Conservation (phyloP, 176 grass and related monocot species). For the Saccharum spontaneum region DNA sequence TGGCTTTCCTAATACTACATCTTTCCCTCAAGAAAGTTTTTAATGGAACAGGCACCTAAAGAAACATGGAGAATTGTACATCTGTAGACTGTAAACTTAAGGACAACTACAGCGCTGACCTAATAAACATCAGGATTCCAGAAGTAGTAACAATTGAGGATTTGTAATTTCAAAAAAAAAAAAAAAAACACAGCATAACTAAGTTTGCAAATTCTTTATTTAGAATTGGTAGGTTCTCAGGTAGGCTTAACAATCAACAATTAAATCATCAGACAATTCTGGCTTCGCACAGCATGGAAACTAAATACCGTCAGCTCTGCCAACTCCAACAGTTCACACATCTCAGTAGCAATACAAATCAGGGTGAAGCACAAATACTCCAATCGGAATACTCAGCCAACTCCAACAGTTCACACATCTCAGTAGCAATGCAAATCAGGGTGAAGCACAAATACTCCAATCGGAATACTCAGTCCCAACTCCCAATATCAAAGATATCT, state of each 20-base stretch:
- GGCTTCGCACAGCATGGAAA: not conserved
- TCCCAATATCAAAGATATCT: conserved; percentile 17
- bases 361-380: not conserved
- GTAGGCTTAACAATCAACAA: not conserved
- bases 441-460: not conserved
- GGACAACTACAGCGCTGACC: not conserved
- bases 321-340: not conserved
- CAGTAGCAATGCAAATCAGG: not conserved
- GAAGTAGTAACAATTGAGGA: not conserved
- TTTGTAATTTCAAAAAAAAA: not conserved
- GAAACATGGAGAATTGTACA: not conserved
- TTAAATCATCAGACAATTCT: not conserved
- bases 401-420: not conserved
- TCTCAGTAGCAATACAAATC: not conserved
- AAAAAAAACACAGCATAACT: not conserved
- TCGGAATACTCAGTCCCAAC: not conserved
- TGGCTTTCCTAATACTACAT: not conserved
- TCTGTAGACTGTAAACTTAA: not conserved
- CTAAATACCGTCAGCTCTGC: not conserved
- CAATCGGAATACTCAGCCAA: not conserved
- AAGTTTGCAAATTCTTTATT: not conserved
- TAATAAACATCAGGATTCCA: not conserved
- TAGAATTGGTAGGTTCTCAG: not conserved
- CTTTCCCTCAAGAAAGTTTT: conserved; percentile 3
- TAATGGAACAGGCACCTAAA: not conserved